These are phyloP conservation scores for Aspergillus avenaceus DNA, from an alignment of 495 filamentous ascomycete species.

Conservation along the genomic window DNA sequence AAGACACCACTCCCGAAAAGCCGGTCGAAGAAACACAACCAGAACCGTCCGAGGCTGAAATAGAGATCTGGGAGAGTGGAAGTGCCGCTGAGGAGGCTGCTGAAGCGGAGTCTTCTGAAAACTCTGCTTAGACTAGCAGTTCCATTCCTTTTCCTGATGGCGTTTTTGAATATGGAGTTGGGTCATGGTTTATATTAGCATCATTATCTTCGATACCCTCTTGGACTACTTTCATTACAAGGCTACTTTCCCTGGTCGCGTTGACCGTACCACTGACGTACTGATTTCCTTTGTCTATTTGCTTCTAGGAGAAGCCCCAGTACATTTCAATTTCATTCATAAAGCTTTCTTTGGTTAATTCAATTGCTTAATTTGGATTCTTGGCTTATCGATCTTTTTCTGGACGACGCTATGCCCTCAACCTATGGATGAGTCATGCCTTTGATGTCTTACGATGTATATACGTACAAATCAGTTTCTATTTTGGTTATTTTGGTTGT, in stretches of 20 bases:
- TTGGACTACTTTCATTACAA: constrained; percentile 7
- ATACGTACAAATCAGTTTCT: constrained; percentile 8
- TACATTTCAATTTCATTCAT: no score
- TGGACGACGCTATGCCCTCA: constrained; percentile 2
- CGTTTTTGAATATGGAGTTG: neutral
- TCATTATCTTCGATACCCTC: constrained; percentile 10
- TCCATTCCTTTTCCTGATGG: constrained; percentile 5
- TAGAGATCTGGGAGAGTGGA: constrained; percentile 62
- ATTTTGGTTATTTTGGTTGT: no score
- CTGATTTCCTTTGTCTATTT: constrained; percentile 1
- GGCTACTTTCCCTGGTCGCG: neutral
- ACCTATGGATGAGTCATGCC: constrained; percentile 19
- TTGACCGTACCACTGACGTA: neutral
- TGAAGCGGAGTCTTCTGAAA: no score
- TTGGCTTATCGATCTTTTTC: neutral
- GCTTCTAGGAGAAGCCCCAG: no score
- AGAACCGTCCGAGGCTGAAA: constrained; percentile 14
- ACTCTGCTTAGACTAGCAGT: no score
- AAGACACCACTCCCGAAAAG: constrained; percentile 17
- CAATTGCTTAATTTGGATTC: neutral
- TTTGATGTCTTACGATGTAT: constrained; percentile 18
- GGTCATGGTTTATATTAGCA: neutral
- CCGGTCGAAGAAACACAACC: constrained; percentile 3
- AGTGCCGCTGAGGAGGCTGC: constrained; percentile 49
- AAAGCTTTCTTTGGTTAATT: no score